Base-by-base conservation (phyloP, 345 rosid species). In the Sonneratia alba region DNA sequence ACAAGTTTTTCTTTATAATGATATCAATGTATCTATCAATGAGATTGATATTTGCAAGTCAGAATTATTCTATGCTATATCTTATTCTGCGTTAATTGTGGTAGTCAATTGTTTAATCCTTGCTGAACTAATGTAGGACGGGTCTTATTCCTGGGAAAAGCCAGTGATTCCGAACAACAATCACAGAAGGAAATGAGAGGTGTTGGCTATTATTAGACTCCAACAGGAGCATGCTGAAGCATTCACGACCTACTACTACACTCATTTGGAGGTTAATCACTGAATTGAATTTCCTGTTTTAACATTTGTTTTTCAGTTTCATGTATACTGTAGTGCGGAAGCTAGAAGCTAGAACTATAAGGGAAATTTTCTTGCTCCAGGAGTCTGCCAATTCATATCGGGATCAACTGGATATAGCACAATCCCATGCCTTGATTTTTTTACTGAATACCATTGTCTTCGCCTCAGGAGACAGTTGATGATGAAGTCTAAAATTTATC, bases 71-170 rank as follows among this genome's bases (percentile, higher is more conserved):
- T 56, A 7, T 21, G 8, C 62, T 56, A 13, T 4, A 49, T 12
- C 18, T 7, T 56, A 56, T 56, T 21, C 62, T 56, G 62, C 24
- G 9, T 1, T 45, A 45, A 21, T 56, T 3, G 24, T 21, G 21
- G 32, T 56, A 6, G 10, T 56, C 27, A 6, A 56, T 21, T 27
- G n/a, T 22, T 56, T 56, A 21, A 19, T 21, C 62, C 13, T 49
- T 51, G 63, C 42, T 34, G 7, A 45, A 36, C 9, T 62, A 65
- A 19, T 68, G 59, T 72, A 74, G 76, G 76, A 34, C 59, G 76
- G 36, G 42, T 73, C 34, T 71, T 73, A 56, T 73, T 73, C 57
- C 55, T 73, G 12, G 76, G 76, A 49, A 73, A 73, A 22, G 38
- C 42, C 12, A 67, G 55, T 67, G 57, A 27, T 9, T 22, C 66